Conservation (phyloP, 345 rosid genomes). For the Litchi chinensis region DNA sequence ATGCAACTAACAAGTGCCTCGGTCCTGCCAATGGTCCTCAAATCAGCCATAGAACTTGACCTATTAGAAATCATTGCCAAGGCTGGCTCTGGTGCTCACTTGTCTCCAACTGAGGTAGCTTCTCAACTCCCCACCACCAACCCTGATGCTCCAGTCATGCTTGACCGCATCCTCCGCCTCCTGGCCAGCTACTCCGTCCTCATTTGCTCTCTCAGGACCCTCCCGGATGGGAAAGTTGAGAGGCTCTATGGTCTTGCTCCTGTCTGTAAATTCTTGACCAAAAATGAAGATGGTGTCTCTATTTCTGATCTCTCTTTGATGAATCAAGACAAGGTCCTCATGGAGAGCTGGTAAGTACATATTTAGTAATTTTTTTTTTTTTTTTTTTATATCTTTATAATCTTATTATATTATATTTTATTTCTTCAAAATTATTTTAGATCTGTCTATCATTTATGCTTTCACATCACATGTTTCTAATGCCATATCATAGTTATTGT, state of each 20-base stretch:
- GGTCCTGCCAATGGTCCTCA: constrained; percentile 81
- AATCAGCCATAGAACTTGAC: constrained; percentile 80
- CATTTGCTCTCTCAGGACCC: constrained; percentile 43
- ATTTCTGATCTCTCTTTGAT: constrained; percentile 65
- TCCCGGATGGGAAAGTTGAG: constrained; percentile 52
- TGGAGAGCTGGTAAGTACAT: constrained; percentile 80
- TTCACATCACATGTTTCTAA: too few species aligned
- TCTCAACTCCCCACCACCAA: constrained; percentile 68
- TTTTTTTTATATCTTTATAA: too few species aligned
- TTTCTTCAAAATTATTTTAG: too few species aligned
- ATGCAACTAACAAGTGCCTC: constrained; percentile 76
- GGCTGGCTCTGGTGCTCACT: constrained; percentile 46
- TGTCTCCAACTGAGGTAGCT: constrained; percentile 67
- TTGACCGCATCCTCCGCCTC: constrained; percentile 74
- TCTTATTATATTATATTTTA: not conserved
- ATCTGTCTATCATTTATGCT: too few species aligned
- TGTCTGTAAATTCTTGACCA: constrained; percentile 76
- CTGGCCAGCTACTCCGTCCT: constrained; percentile 66
- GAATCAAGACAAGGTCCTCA: constrained; percentile 88
- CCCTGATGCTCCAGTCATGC: constrained; percentile 71
- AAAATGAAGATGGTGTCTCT: constrained; percentile 80
- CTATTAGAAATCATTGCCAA: constrained; percentile 80
- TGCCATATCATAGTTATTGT: too few species aligned
- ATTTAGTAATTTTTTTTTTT: too few species aligned
- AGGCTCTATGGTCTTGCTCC: constrained; percentile 71